Evolutionary conservation across 805 yeast genomes (phyloP), one percentile per base, ranked within the genome.

Genomic region (Hanseniaspora occidentalis): DNA sequence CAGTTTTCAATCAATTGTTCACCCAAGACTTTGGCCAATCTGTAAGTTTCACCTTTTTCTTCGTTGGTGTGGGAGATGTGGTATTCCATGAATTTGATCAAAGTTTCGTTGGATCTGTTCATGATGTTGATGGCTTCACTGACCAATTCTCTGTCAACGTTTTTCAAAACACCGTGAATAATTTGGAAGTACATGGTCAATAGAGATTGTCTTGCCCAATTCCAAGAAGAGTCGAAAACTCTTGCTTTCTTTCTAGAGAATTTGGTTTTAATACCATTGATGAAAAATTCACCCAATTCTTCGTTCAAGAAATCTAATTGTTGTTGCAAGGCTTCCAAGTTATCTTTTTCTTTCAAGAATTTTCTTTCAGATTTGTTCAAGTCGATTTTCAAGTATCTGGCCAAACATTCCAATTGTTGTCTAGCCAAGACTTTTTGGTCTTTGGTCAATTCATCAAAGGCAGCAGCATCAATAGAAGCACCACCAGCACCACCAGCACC

Each of bases 181-280:
- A 92, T 86, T 64, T 92, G 96, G 60, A 75, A 92, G 67, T 84
- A 92, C 84, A 92, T 80, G 38, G 86, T 76, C 52, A 92, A 69
- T 45, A 92, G 83, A 61, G 92, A 95, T 70, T 92, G 98, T 65
- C 96, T 84, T 37, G 97, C 96, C 98, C 98, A 92, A 65, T 94
- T 94, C 98, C 98, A 92, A 65, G 88, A 86, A 18, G 96, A 86
- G 65, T 92, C 97, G 63, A 89, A 92, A 41, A 81, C 78, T 69
- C 98, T 83, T 22, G 96, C 95, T 70, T 92, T 92, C 66, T 83
- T 73, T 46, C 89, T 72, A 24, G 95, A 83, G 67, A 92, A 92
- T 4, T 80, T 77, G 33, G 97, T 95, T 50, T 78, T 70, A 53
- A 92, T 80, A 59, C 98, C 97, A 44, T 78, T 73, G 38, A 96